Evolutionary conservation across 495 filamentous ascomycete species (phyloP), one percentile per base, ranked within the genome.

Genomic region (Aspergillus ostianus): DNA sequence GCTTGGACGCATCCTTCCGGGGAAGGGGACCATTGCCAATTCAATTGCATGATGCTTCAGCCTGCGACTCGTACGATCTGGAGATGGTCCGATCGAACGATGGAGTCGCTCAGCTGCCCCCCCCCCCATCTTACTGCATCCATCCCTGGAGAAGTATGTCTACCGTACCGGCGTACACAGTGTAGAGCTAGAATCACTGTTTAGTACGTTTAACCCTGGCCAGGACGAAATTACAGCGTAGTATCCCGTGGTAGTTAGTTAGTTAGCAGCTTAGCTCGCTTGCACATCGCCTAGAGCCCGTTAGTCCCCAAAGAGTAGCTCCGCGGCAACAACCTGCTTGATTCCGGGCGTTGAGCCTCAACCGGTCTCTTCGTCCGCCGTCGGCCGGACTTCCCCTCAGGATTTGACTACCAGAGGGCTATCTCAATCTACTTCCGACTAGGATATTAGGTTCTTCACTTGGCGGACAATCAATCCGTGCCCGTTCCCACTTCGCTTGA

Each of bases 201-300:
- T n/a, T n/a, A n/a, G n/a, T n/a, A n/a, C n/a, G n/a, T n/a, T n/a
- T n/a, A 26, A 26, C 23, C 23, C 23, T 26, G 30, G 30, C 30
- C 30, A 12, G 6, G 30, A 32, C 30, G 10, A 32, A 32, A 32
- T 12, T 32, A 32, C 30, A 12, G 10, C 30, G 30, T 26, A 26
- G 23, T 26, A 26, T 32, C 30, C 4, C 36, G 13, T 41, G 36
- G 36, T 4, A 13, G n/a, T n/a, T n/a, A n/a, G n/a, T n/a, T n/a
- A n/a, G n/a, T n/a, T n/a, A n/a, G n/a, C n/a, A n/a, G n/a, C n/a
- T 15, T 41, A 55, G 58, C 58, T 60, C 51, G 58, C 58, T 60
- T 60, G 58, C 58, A 60, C 20, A 51, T 55, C 51, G 51, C 20
- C 17, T 51, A 54, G 36, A 41, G 36, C 10, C 36, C 13, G 36